These are phyloP conservation scores for Paxillus rubicundulus DNA, from an alignment of 768 basidiomycete species.

Conservation along the genomic window DNA sequence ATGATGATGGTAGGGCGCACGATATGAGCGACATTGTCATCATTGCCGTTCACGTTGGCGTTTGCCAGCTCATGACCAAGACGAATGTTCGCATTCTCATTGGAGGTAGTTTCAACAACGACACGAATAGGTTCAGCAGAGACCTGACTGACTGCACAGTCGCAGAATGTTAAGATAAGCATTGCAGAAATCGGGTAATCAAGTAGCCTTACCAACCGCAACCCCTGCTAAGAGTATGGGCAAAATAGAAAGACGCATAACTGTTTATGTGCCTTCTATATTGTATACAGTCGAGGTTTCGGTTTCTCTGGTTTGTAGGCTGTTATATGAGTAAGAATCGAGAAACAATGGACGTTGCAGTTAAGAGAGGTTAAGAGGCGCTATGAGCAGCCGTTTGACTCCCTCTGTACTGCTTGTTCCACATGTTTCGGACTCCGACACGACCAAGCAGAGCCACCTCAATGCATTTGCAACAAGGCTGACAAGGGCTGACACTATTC, in stretches of 20 bases:
- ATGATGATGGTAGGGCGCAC: conserved; percentile 13
- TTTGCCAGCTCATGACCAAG: conserved; percentile 38
- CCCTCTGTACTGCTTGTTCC: conserved; percentile 4
- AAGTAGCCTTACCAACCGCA: conserved; percentile 26
- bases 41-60: conserved; percentile 28
- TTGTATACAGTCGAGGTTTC: neutral
- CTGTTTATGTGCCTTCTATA: neutral
- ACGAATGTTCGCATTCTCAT: conserved; percentile 33
- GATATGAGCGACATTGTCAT: conserved; percentile 24
- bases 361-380: neutral
- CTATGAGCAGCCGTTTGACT: neutral
- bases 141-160: conserved; percentile 34
- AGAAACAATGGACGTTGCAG: neutral
- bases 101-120: conserved; percentile 33
- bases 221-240: conserved; percentile 39
- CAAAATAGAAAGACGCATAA: conserved; percentile 39
- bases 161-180: neutral
- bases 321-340: neutral
- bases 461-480: neutral
- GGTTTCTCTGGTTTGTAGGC: neutral
- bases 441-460: neutral
- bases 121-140: conserved; percentile 52
- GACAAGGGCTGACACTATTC: no score
- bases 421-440: conserved; percentile 24
- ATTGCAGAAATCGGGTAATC: neutral